Conservation (phyloP, 495 filamentous ascomycete species). For the Annulohypoxylon moriforme region DNA sequence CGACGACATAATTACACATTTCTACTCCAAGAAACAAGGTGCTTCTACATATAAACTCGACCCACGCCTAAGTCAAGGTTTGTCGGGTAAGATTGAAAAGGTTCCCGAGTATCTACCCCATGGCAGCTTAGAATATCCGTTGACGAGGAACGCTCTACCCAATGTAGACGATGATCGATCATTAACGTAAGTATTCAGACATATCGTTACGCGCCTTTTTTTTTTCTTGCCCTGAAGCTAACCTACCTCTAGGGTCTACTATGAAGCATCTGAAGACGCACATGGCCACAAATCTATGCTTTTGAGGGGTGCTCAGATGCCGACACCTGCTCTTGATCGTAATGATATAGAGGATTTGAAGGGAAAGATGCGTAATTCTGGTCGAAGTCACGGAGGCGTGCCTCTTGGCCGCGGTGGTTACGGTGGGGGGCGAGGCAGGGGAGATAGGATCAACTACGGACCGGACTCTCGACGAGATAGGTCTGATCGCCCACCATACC, state of each 20-base stretch:
- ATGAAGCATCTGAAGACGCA: slow-evolving; percentile 77
- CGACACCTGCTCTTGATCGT: slow-evolving; percentile 73
- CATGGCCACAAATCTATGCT: slow-evolving; percentile 94
- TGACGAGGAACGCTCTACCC: slow-evolving; percentile 74
- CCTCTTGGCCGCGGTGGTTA: slow-evolving; percentile 52
- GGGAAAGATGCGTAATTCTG: slow-evolving; percentile 67
- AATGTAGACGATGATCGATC: slow-evolving; percentile 84
- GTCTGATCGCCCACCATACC: slow-evolving; percentile 28
- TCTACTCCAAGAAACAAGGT: slow-evolving; percentile 90
- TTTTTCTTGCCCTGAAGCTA: slow-evolving; percentile 49
- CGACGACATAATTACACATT: slow-evolving; percentile 78
- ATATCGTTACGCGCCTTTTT: slow-evolving; percentile 1
- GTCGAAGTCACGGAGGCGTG: slow-evolving; percentile 62
- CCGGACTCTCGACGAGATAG: slow-evolving; percentile 48
- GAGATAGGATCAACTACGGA: slow-evolving; percentile 56
- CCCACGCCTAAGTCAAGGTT: slow-evolving; percentile 75
- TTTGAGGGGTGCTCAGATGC: slow-evolving; percentile 81
- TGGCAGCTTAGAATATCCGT: slow-evolving; percentile 66
- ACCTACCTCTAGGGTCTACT: slow-evolving; percentile 71
- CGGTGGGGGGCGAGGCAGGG: slow-evolving; percentile 48
- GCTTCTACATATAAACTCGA: slow-evolving; percentile 74
- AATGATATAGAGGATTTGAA: slow-evolving; percentile 77
- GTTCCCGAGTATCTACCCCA: slow-evolving; percentile 84
- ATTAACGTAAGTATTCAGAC: slow-evolving; percentile 70
- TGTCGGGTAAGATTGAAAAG: slow-evolving; percentile 84